These are phyloP conservation scores for Vachellia pachyceras DNA, from an alignment of 306 rosid species.

Conservation along the genomic window DNA sequence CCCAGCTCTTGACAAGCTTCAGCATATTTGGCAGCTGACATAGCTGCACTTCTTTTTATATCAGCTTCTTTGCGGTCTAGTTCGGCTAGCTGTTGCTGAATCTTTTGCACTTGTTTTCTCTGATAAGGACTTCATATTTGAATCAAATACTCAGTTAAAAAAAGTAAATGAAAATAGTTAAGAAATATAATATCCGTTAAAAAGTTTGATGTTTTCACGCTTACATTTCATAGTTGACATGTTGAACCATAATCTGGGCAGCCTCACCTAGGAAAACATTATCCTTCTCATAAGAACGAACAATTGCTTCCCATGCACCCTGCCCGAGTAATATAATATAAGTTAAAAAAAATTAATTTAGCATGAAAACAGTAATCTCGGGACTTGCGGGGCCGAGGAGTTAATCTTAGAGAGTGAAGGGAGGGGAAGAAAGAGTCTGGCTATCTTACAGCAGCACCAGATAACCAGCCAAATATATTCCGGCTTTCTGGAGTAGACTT, in stretches of 20 bases:
- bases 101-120: slow-evolving; percentile 93
- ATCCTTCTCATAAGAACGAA: slow-evolving; percentile 3
- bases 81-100: slow-evolving; percentile 90
- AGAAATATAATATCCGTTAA: not conserved
- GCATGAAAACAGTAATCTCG: not conserved
- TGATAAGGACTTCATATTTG: slow-evolving; percentile 74
- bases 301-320: slow-evolving; percentile 20
- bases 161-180: not conserved
- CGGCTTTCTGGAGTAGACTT: slow-evolving; percentile 9
- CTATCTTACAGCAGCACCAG: slow-evolving; percentile 1
- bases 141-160: slow-evolving; percentile 22
- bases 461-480: slow-evolving; percentile 4
- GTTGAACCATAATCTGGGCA: slow-evolving; percentile 15
- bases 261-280: slow-evolving; percentile 9
- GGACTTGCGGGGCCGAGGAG: not conserved
- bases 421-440: not conserved
- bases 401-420: not conserved
- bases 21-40: slow-evolving; percentile 74
- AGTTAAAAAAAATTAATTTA: not conserved
- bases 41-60: slow-evolving; percentile 80
- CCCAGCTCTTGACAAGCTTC: slow-evolving; percentile 95
- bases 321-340: not conserved
- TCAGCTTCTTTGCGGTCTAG: slow-evolving; percentile 96
- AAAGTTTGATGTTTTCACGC: not conserved
- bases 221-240: slow-evolving; percentile 3